A percentile compares a stretch with the other conserved stretches of the same genome.
Evolutionary conservation across 2,329 filamentous ascomycete genomes (phyloP).

Genomic region (Tolypocladium ovalisporum): DNA sequence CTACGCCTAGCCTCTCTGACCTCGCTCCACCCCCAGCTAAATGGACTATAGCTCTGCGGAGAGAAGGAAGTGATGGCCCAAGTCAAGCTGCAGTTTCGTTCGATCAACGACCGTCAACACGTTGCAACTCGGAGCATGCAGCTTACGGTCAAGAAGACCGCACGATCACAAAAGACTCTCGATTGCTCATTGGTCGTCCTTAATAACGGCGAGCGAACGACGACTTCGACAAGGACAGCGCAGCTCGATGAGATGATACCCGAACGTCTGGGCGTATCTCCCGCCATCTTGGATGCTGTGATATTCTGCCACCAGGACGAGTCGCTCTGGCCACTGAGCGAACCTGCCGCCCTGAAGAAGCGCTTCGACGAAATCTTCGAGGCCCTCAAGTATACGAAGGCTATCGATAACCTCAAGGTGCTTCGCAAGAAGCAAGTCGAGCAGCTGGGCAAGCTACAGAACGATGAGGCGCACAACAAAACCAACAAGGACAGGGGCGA

Average conservation of each 20-base stretch:
- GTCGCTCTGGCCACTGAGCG: slow-evolving; percentile 91
- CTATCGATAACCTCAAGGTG: slow-evolving; percentile 86
- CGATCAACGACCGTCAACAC: slow-evolving; percentile 67
- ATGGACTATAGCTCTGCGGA: slow-evolving; percentile 47
- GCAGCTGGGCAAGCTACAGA: slow-evolving; percentile 60
- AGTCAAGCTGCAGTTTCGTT: slow-evolving; percentile 80
- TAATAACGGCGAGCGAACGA: slow-evolving; percentile 68
- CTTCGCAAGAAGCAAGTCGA: slow-evolving; percentile 75
- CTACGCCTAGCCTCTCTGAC: neutral
- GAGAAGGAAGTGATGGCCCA: slow-evolving; percentile 86
- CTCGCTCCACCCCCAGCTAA: slow-evolving; percentile 1
- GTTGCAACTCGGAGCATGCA: slow-evolving; percentile 77
- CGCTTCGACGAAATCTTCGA: slow-evolving; percentile 97
- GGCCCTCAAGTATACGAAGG: slow-evolving; percentile 92
- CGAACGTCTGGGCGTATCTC: slow-evolving; percentile 76
- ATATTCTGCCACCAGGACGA: slow-evolving; percentile 99
- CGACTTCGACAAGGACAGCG: slow-evolving; percentile 67
- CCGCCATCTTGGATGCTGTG: slow-evolving; percentile 82
- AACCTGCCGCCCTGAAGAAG: slow-evolving; percentile 77
- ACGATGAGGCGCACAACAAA: slow-evolving; percentile 68
- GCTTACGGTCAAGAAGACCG: slow-evolving; percentile 74
- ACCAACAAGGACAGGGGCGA: slow-evolving; percentile 77
- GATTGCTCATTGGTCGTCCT: slow-evolving; percentile 69
- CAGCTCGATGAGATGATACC: slow-evolving; percentile 81
- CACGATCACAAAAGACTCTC: slow-evolving; percentile 68